A percentile compares a stretch with the other conserved stretches of the same genome.
These are phyloP conservation scores for Fusarium piperis DNA, from an alignment of 2,329 filamentous ascomycete genomes.

Conservation along the genomic window DNA sequence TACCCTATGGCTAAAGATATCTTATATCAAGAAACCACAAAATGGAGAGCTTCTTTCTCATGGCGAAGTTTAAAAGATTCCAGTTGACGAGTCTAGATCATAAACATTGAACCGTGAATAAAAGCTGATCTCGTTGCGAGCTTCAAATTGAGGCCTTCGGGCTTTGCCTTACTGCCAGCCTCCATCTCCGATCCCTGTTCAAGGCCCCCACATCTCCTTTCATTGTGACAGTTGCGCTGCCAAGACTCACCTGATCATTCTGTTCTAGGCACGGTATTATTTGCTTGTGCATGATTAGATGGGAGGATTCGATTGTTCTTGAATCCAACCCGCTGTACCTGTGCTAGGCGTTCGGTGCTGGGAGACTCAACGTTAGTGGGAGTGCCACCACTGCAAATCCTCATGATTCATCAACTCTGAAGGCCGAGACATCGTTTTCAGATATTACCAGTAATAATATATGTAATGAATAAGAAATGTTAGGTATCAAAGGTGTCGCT, in stretches of 20 bases:
- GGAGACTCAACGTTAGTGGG: not conserved
- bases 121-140: not conserved
- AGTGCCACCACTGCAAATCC: not conserved
- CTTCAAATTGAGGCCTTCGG: not conserved
- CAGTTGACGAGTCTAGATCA: not conserved
- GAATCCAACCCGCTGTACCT: not conserved
- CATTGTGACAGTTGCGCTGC: not conserved
- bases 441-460: conserved; percentile 1
- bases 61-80: not conserved
- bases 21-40: too few species aligned
- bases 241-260: not conserved
- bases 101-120: not conserved
- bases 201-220: not conserved
- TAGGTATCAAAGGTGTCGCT: not conserved
- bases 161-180: not conserved
- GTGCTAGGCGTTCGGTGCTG: not conserved
- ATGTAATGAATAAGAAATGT: not conserved
- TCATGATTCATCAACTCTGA: not conserved
- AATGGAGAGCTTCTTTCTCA: not conserved
- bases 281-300: not conserved
- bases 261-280: not conserved
- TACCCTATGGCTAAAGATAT: not conserved
- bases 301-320: not conserved
- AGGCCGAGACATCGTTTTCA: not conserved
- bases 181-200: not conserved